Conservation (phyloP, 768 basidiomycete genomes). For the Podaxis pistillaris region DNA sequence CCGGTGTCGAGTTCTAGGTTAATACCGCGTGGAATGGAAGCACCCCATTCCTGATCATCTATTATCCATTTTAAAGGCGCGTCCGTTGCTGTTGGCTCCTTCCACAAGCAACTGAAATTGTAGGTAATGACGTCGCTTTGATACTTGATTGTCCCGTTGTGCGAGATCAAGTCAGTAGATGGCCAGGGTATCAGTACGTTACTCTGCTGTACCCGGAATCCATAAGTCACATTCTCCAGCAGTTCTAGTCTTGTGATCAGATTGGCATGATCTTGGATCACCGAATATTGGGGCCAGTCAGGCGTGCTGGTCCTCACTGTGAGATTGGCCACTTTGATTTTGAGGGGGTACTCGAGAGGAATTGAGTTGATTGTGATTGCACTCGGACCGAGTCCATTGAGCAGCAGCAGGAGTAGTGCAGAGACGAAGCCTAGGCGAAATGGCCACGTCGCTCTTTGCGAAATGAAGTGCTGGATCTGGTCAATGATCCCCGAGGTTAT, state of each 20-base stretch:
- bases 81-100: not conserved
- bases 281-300: not conserved
- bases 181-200: slow-evolving; percentile 7
- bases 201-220: not conserved
- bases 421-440: slow-evolving; percentile 4
- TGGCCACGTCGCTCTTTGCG: not conserved
- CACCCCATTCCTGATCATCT: not conserved
- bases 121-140: slow-evolving; percentile 3
- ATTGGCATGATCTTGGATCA: not conserved
- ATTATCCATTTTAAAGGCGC: not conserved
- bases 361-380: slow-evolving; percentile 5
- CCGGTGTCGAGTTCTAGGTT: not conserved
- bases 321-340: slow-evolving; percentile 6
- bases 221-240: slow-evolving; percentile 1
- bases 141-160: not conserved
- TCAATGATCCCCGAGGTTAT: slow-evolving; percentile 4
- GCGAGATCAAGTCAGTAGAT: not conserved
- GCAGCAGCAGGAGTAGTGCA: not conserved
- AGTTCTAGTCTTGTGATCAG: not conserved
- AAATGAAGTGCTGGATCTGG: slow-evolving; percentile 1
- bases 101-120: slow-evolving; percentile 5
- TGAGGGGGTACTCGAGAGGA: not conserved
- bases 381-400: slow-evolving; percentile 1
- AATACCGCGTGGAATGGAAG: not conserved
- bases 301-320: not conserved